Evolutionary conservation across 805 yeast genomes (phyloP), one percentile per base, ranked within the genome.

Genomic region (Clavispora carvajalis): DNA sequence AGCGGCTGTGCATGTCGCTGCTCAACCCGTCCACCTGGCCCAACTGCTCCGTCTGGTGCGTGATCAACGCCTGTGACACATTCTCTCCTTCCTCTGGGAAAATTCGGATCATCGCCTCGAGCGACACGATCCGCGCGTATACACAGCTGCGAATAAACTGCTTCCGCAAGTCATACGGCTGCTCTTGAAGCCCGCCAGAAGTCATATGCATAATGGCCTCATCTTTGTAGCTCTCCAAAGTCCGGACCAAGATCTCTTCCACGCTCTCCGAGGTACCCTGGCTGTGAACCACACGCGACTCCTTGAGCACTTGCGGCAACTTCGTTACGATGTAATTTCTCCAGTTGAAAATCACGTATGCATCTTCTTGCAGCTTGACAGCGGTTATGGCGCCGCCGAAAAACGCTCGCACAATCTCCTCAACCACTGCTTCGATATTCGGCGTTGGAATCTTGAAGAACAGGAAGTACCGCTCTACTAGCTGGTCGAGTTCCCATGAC

Each of bases 301-400:
- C 38, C 13, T 52, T 44, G 8, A 66, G 39, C 9, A 62, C 45
- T 7, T 41, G 41, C 2, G 68, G 64, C 7, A 67, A 31, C 28
- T 59, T 46, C 12, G 67, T 53, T 3, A 59, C 47, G 5, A 69
- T 51, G 41, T 59, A 69, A 40, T 58, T 67, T 33, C 54, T 52
- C 67, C 69, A 67, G 46, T 63, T 65, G 48, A 57, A 59, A 6
- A 52, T 37, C 12, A 64, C 51, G 38, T 54, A 62, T 3, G 51
- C 43, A 6, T 52, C 44, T 13, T 54, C 60, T n/a, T 51, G 47
- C 34, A 55, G 51, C 19, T 23, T 21, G 4, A 54, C 35, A 0
- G 59, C 54, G 12, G 43, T 39, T 4, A 48, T 43, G 13, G 51
- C 37, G 1, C 63, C 63, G 12, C 37, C 47, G 23, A 64, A 54